phyloP scores from a whole-genome alignment of 108 stramenopile genomes.

The Cyclotella atomus region DNA sequence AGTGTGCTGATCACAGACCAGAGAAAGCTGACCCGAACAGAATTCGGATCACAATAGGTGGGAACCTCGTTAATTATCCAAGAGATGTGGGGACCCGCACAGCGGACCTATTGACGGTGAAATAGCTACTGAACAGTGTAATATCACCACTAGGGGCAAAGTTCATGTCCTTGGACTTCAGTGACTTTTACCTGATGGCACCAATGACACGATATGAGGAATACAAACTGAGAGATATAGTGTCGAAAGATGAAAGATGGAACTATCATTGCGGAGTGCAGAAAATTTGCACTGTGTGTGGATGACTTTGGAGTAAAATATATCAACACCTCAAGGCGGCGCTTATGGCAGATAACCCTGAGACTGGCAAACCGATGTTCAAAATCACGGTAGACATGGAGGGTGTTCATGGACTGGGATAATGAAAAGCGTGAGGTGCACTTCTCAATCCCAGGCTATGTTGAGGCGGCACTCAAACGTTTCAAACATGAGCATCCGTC shows the following conservation, averaged over 20 bases:
- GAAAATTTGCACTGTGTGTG: neutral
- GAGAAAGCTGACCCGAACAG: neutral
- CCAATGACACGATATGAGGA: constrained; percentile 12
- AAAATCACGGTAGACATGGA: constrained; percentile 2
- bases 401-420: constrained; percentile 1
- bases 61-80: constrained; percentile 22
- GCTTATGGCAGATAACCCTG: too few relatives aligned
- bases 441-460: constrained; percentile 8
- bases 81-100: constrained; percentile 35
- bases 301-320: constrained; percentile 25
- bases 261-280: too few relatives aligned
- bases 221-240: constrained; percentile 25
- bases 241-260: constrained; percentile 19
- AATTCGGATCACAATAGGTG: neutral
- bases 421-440: neutral
- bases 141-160: constrained; percentile 31
- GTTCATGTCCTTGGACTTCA: constrained; percentile 42
- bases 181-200: constrained; percentile 37
- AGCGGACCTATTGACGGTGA: constrained; percentile 42
- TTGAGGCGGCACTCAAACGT: neutral
- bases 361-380: neutral
- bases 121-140: constrained; percentile 56
- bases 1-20: neutral
- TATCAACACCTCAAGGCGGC: neutral
- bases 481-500: neutral